Conservation (phyloP, 768 basidiomycete genomes). For the Melanogaster broomeanus region DNA sequence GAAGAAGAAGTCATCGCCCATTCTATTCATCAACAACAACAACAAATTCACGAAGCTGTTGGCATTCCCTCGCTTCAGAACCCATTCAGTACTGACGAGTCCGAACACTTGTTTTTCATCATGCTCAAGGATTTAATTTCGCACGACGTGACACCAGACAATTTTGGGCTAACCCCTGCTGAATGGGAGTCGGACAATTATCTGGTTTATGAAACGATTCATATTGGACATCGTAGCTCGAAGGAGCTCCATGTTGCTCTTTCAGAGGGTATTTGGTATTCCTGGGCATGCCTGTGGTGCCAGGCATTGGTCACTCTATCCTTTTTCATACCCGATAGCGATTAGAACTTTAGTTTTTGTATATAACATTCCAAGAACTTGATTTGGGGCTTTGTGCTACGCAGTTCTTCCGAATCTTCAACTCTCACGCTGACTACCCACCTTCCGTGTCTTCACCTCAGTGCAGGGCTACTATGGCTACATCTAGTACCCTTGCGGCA, state of each 20-base stretch:
- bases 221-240: neutral
- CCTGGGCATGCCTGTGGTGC: conserved; percentile 12
- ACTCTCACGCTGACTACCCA: no score
- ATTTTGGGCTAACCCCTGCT: conserved; percentile 11
- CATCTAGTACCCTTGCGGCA: no score
- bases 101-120: neutral
- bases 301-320: conserved; percentile 4
- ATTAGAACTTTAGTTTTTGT: no score
- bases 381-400: no score
- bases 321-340: neutral
- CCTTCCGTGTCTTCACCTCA: no score
- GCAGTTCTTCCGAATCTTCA: no score
- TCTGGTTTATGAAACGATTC: conserved; percentile 10
- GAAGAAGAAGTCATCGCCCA: no score
- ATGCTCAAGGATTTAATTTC: neutral
- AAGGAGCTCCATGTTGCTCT: conserved; percentile 7
- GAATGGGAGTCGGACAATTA: conserved; percentile 20
- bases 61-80: neutral
- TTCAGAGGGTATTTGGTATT: conserved; percentile 9
- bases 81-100: conserved; percentile 10
- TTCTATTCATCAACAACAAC: conserved; percentile 1
- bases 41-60: conserved; percentile 1
- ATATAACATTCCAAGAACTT: no score
- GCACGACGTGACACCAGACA: neutral
- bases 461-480: no score